These are phyloP conservation scores for Jamesozyma piceae DNA, from an alignment of 805 yeast genomes.

Conservation along the genomic window DNA sequence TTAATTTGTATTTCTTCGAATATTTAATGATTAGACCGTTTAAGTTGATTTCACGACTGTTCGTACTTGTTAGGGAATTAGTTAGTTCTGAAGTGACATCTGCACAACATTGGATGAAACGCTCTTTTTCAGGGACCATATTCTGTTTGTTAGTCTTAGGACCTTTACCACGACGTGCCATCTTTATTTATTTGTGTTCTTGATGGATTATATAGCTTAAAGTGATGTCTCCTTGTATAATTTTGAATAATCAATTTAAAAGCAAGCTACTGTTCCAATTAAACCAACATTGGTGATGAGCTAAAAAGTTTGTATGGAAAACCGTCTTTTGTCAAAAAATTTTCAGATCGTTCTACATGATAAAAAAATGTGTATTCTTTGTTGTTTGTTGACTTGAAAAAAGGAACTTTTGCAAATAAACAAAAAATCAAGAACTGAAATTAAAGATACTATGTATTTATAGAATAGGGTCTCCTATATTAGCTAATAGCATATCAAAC, in stretches of 20 bases:
- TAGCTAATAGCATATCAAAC: too few species aligned
- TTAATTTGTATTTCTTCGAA: slow-evolving; percentile 84
- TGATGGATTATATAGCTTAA: too few species aligned
- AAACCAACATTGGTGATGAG: slow-evolving; percentile 1
- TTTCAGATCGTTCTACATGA: neutral
- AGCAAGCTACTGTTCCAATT: too few species aligned
- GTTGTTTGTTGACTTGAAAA: too few species aligned
- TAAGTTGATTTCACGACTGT: slow-evolving; percentile 48
- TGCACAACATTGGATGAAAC: slow-evolving; percentile 86
- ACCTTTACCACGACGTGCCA: slow-evolving; percentile 33
- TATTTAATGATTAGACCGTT: slow-evolving; percentile 80
- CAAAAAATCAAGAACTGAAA: too few species aligned
- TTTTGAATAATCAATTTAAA: too few species aligned
- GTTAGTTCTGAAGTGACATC: slow-evolving; percentile 84
- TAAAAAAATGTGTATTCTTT: too few species aligned
- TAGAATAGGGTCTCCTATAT: too few species aligned
- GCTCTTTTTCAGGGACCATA: slow-evolving; percentile 82
- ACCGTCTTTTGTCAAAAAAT: neutral
- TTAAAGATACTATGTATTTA: too few species aligned
- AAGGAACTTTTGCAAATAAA: too few species aligned
- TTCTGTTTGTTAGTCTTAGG: slow-evolving; percentile 46
- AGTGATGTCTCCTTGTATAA: neutral
- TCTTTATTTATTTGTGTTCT: slow-evolving; percentile 2
- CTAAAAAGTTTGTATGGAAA: neutral
- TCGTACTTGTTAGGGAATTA: slow-evolving; percentile 56